Conservation (phyloP, 148 eudicot species). For the Silene uniflora region DNA sequence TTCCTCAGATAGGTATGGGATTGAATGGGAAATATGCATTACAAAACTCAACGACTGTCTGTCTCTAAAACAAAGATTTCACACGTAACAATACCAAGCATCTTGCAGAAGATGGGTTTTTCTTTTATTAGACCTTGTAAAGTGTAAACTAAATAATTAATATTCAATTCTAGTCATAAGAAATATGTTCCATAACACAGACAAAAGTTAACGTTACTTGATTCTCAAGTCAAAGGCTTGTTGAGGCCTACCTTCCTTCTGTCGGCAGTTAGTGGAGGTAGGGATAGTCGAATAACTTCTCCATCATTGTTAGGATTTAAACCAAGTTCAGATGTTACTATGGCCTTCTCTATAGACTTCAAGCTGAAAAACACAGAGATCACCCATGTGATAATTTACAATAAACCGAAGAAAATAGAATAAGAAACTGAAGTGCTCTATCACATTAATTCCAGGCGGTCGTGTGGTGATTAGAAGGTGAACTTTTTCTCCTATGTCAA, state of each 20-base stretch:
- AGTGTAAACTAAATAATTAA: not conserved
- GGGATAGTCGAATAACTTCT: conserved; percentile 74
- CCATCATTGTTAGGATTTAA: conserved; percentile 91
- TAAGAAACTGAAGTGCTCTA: not conserved
- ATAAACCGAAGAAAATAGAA: not conserved
- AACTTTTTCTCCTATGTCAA: not conserved
- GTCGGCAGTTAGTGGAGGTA: conserved; percentile 87
- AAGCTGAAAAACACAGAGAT: conserved; percentile 50
- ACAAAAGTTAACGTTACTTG: not conserved
- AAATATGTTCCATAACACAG: not conserved
- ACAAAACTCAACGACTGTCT: no score
- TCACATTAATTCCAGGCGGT: not conserved
- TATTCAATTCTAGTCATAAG: not conserved
- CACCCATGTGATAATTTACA: not conserved
- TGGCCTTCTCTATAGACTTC: conserved; percentile 92
- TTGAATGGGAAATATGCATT: not conserved
- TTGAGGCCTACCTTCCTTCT: conserved; percentile 71
- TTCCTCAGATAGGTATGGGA: no score
- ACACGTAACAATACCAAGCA: not conserved
- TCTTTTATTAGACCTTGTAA: not conserved
- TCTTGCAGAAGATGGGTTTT: not conserved
- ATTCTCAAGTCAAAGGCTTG: not conserved
- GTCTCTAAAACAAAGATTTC: not conserved
- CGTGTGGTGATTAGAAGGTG: not conserved
- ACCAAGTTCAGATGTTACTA: conserved; percentile 77